Conservation (phyloP, 192 early-diverging fungal genomes). For the Dimargaris xerosporica region DNA sequence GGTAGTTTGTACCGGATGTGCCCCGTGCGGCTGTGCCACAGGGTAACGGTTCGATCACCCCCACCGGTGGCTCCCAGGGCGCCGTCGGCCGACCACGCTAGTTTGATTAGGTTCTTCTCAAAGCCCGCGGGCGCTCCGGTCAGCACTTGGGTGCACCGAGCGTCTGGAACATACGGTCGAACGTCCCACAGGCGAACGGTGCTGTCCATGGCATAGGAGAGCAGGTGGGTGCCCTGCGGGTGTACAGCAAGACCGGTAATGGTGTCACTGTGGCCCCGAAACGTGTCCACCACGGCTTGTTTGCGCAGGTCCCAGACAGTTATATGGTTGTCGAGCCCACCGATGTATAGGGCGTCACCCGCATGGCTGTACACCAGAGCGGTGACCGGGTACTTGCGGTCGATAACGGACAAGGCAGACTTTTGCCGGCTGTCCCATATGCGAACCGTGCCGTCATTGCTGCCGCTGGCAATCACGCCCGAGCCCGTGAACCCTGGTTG, state of each 20-base stretch:
- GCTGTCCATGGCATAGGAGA: conserved; percentile 89
- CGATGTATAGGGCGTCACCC: conserved; percentile 64
- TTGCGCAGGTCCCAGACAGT: conserved; percentile 83
- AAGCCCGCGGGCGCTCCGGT: conserved; percentile 86
- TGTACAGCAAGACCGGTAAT: conserved; percentile 72
- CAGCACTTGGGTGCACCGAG: conserved; percentile 63
- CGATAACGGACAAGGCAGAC: conserved; percentile 39
- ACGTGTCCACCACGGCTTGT: conserved; percentile 37
- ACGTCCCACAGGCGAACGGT: conserved; percentile 92
- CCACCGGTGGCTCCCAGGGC: conserved; percentile 69
- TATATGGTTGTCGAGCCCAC: conserved; percentile 83
- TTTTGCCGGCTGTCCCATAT: conserved; percentile 60
- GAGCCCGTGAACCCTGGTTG: conserved; percentile 40
- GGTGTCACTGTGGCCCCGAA: conserved; percentile 79
- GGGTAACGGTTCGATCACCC: conserved; percentile 75
- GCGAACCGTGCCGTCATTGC: conserved; percentile 70
- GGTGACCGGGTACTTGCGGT: conserved; percentile 55
- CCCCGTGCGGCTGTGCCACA: conserved; percentile 69
- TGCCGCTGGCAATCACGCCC: conserved; percentile 65
- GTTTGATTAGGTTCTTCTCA: conserved; percentile 84
- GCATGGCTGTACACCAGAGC: conserved; percentile 56
- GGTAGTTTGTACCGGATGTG: conserved; percentile 87
- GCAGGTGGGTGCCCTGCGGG: conserved; percentile 67
- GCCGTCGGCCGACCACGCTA: conserved; percentile 79
- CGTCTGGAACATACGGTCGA: conserved; percentile 61